Percentiles rank a stretch among this genome's conserved stretches.
Conservation (phyloP, 2,329 filamentous ascomycete species). For the Paecilomyces fulvus region DNA sequence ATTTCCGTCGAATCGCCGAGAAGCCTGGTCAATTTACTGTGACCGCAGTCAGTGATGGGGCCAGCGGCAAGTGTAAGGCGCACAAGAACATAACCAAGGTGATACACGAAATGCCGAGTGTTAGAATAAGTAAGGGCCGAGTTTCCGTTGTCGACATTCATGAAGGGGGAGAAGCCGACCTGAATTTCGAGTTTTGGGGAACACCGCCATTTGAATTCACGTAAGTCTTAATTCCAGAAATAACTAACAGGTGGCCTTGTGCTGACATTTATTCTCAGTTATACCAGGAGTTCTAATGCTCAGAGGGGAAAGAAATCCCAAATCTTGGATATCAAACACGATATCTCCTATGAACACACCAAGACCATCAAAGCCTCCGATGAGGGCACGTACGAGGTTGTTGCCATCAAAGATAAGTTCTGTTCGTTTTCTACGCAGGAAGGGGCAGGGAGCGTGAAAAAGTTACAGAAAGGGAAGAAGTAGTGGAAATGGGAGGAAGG, state of each 20-base stretch:
- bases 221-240: constrained; percentile 24
- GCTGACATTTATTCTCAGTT: constrained; percentile 35
- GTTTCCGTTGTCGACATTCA: constrained; percentile 85
- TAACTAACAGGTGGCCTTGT: neutral
- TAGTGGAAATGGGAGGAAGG: constrained; percentile 5
- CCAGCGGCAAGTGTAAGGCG: constrained; percentile 73
- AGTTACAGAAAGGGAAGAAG: constrained; percentile 8
- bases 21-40: constrained; percentile 82
- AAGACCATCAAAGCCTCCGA: constrained; percentile 79
- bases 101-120: constrained; percentile 87
- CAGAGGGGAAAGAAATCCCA: constrained; percentile 65
- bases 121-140: constrained; percentile 77
- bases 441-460: constrained; percentile 37
- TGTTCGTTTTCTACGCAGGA: constrained; percentile 78
- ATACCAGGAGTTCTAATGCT: constrained; percentile 84
- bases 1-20: constrained; percentile 88
- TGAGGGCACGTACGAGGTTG: constrained; percentile 95
- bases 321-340: constrained; percentile 84
- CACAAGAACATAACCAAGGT: constrained; percentile 67
- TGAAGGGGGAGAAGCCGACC: constrained; percentile 88
- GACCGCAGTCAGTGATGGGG: constrained; percentile 76
- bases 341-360: constrained; percentile 70
- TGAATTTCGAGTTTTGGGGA: constrained; percentile 90
- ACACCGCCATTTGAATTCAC: constrained; percentile 97
- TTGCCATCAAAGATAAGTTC: constrained; percentile 87